Evolutionary conservation across 257 asterid genomes (phyloP), one percentile per base, ranked within the genome.

Genomic region (Solanum lycopersicoides): DNA sequence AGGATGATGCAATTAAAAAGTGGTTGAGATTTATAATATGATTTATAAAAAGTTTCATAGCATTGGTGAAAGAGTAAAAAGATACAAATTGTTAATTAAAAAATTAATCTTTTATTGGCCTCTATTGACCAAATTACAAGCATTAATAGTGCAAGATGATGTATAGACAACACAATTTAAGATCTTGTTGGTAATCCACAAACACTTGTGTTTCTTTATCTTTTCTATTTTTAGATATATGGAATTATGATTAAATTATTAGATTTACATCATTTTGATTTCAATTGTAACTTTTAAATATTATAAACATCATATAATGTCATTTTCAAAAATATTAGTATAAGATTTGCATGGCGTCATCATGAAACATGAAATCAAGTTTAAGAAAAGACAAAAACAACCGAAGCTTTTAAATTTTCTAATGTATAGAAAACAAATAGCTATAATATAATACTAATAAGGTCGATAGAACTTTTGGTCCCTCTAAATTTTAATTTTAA

Each of bases 101-200:
- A 80, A 47, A 25, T 5, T 44, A 30, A 80, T 59, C 85, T 47
- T 80, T 47, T 37, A 12, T 80, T 47, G 41, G 44, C 85, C 37
- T 80, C 6, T 30, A 47, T 28, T 18, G 42, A 80, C 41, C 85
- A 80, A 80, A 45, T 80, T 3, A 28, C 42, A 45, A 80, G 42
- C 42, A 80, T 20, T 30, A 16, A 50, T 50, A 82, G 85, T 82
- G 85, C 44, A 82, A 50, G n/a, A 30, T 47, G 69, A 82, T 11
- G 85, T 50, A 45, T 34, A 34, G 23, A 79, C 25, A 79, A 25
- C 34, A 79, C 65, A 30, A 79, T 25, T 59, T 47, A 18, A 80
- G 44, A 74, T 23, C 12, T 84, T 85, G 88, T 84, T 77, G 74
- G 86, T 14, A 28, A 79, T 84, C 39, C 13, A 77, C 63, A 25